Evolutionary conservation across 768 basidiomycete genomes (phyloP).

Genomic region (Pleurotus giganteus): DNA sequence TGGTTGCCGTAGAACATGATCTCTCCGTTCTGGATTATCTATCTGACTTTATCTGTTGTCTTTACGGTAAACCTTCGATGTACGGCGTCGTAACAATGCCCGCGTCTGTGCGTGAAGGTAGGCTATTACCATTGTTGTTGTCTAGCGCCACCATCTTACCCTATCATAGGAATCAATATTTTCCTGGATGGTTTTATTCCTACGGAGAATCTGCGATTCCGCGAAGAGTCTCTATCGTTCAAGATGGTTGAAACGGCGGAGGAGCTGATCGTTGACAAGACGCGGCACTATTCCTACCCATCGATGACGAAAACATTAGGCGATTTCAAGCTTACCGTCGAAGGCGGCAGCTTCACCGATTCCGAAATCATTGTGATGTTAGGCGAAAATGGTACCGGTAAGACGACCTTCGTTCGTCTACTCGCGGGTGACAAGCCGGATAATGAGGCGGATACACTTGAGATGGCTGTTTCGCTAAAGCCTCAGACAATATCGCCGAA

Average conservation of each 20-base stretch:
- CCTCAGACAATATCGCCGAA: conserved; percentile 98
- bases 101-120: conserved; percentile 95
- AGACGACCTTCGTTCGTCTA: conserved; percentile 96
- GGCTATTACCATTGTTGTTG: conserved; percentile 14
- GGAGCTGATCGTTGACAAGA: conserved; percentile 83
- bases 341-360: conserved; percentile 91
- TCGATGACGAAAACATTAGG: conserved; percentile 97
- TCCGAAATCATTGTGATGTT: conserved; percentile 99
- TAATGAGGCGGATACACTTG: conserved; percentile 75
- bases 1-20: conserved; percentile 99
- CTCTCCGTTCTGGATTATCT: conserved; percentile 97
- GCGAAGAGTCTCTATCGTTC: conserved; percentile 93
- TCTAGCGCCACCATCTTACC: not conserved
- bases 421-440: conserved; percentile 94
- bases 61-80: conserved; percentile 97
- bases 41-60: conserved; percentile 96
- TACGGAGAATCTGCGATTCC: conserved; percentile 97
- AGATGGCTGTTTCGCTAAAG: conserved; percentile 88
- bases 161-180: conserved; percentile 86
- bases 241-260: conserved; percentile 98
- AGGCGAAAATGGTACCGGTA: conserved; percentile 98
- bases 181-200: conserved; percentile 99
- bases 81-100: conserved; percentile 99
- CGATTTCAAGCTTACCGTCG: conserved; percentile 90
- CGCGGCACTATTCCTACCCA: conserved; percentile 89